Conservation (phyloP, 176 grass and related monocot genomes). For the Aegilops umbellulata region DNA sequence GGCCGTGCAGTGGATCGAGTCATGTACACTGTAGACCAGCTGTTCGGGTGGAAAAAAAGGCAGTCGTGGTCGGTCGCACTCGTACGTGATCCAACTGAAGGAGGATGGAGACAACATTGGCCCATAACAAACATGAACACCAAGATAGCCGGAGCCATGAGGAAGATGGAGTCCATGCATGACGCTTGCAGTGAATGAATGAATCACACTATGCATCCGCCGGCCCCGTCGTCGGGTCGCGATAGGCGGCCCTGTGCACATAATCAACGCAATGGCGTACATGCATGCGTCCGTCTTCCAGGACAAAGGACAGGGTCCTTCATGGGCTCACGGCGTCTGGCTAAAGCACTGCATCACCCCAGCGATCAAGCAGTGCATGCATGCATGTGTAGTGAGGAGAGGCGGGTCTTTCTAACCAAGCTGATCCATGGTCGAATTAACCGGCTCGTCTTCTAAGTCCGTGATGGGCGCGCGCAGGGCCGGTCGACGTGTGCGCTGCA, state of each 20-base stretch:
- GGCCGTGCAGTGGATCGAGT: no score
- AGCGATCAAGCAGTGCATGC: no score
- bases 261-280: neutral
- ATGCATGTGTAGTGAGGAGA: no score
- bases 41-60: neutral
- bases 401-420: no score
- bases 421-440: neutral
- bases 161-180: neutral
- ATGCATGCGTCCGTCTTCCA: neutral
- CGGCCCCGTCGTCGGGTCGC: no score
- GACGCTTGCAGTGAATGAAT: slow-evolving; percentile 9
- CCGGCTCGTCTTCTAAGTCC: neutral
- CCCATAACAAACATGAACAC: neutral
- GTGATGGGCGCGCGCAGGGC: neutral
- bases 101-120: neutral
- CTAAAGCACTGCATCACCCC: neutral
- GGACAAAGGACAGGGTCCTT: neutral
- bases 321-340: neutral
- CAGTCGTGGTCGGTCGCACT: no score
- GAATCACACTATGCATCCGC: neutral
- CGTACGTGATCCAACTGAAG: neutral
- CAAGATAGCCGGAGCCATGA: slow-evolving; percentile 11
- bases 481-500: neutral
- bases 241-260: neutral
- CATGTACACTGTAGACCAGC: neutral